Evolutionary conservation across 1,284 basidiomycete genomes (phyloP).

Genomic region (Baeospora myosura): DNA sequence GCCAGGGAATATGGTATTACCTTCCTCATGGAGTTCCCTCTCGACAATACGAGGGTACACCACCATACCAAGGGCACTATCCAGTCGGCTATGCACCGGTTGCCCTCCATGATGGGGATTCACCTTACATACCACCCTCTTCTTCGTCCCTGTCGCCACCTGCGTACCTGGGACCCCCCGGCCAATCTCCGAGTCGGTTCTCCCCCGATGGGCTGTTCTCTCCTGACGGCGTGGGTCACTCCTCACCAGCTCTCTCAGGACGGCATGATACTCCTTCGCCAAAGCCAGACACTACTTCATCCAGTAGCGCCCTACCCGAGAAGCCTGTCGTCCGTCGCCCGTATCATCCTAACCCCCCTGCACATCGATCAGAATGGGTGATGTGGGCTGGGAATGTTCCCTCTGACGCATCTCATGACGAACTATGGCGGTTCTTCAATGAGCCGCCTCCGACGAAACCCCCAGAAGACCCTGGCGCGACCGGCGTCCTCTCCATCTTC

Average conservation of each 20-base stretch:
- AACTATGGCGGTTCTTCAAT: slow-evolving; percentile 85
- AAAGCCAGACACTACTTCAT: slow-evolving; percentile 4
- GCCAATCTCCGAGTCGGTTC: too few relatives aligned
- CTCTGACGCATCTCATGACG: slow-evolving; percentile 77
- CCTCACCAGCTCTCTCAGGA: too few relatives aligned
- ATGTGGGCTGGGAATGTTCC: slow-evolving; percentile 95
- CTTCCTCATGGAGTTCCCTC: slow-evolving; percentile 27
- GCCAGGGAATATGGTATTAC: slow-evolving; percentile 52
- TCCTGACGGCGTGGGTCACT: too few relatives aligned
- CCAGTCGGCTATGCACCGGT: slow-evolving; percentile 46
- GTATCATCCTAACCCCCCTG: slow-evolving; percentile 61
- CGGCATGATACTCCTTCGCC: slow-evolving; percentile 4
- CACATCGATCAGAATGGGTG: slow-evolving; percentile 83
- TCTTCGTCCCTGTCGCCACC: slow-evolving; percentile 7
- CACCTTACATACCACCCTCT: slow-evolving; percentile 2
- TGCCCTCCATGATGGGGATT: slow-evolving; percentile 29
- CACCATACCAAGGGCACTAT: slow-evolving; percentile 35
- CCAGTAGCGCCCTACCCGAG: slow-evolving; percentile 12
- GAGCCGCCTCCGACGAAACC: slow-evolving; percentile 17
- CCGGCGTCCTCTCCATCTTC: slow-evolving; percentile 74
- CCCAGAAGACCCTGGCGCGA: slow-evolving; percentile 3
- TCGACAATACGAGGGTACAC: too few relatives aligned
- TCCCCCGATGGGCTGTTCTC: too few relatives aligned
- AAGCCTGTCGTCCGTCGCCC: slow-evolving; percentile 30
- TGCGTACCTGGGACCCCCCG: not conserved